A percentile compares a stretch with the other conserved stretches of the same genome.
phyloP scores from a whole-genome alignment of 1,284 basidiomycete species.

The Sanghuangporus baumii region DNA sequence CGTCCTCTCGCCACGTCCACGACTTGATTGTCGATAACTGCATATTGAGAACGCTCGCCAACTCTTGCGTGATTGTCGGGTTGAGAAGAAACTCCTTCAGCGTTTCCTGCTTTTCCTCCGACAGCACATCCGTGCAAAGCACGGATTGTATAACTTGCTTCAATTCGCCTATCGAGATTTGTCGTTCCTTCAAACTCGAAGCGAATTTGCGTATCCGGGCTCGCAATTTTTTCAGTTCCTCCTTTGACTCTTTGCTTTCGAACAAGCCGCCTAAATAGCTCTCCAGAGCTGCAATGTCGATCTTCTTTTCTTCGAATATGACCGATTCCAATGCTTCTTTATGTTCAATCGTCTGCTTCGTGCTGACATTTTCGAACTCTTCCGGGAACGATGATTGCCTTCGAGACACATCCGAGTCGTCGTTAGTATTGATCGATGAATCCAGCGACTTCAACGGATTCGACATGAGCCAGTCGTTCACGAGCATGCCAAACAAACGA shows the following conservation, averaged over 20 bases:
- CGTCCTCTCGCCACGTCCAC: constrained; percentile 38
- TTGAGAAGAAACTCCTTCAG: constrained; percentile 37
- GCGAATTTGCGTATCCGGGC: constrained; percentile 26
- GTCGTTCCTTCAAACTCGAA: constrained; percentile 22
- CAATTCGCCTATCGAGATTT: constrained; percentile 27
- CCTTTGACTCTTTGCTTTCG: constrained; percentile 26
- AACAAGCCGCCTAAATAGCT: constrained; percentile 34
- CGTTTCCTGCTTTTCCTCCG: constrained; percentile 34
- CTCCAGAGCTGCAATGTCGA: constrained; percentile 29
- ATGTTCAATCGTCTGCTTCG: constrained; percentile 39
- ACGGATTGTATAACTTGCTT: constrained; percentile 30
- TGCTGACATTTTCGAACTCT: constrained; percentile 31
- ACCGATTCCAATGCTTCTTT: constrained; percentile 33
- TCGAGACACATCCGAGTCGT: neutral
- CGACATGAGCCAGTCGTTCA: constrained; percentile 16
- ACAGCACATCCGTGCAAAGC: constrained; percentile 31
- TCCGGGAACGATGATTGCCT: neutral
- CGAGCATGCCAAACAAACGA: constrained; percentile 13
- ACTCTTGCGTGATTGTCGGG: constrained; percentile 31
- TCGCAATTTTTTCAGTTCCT: constrained; percentile 27
- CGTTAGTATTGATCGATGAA: neutral
- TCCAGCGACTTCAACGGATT: neutral
- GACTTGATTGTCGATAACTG: constrained; percentile 32
- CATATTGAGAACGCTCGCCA: constrained; percentile 40
- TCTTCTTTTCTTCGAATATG: constrained; percentile 32